These are phyloP conservation scores for Penicillium paradoxum DNA, from an alignment of 495 filamentous ascomycete genomes.

Conservation along the genomic window DNA sequence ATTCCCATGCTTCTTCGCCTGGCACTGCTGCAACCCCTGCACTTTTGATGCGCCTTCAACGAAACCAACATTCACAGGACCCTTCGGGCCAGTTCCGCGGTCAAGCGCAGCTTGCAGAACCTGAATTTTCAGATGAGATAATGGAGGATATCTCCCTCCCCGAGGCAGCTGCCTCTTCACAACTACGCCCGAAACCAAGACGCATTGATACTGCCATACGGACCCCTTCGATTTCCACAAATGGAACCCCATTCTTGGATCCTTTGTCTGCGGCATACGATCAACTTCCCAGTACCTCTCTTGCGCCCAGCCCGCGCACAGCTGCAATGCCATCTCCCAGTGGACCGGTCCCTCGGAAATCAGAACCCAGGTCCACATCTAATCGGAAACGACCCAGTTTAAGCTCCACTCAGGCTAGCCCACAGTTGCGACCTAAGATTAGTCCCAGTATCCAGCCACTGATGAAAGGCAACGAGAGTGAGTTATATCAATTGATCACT, in stretches of 20 bases:
- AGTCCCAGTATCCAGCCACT: conserved; percentile 92
- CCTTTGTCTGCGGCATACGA: conserved; percentile 25
- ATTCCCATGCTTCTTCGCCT: conserved; percentile 21
- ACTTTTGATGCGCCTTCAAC: conserved; percentile 71
- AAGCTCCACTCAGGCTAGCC: conserved; percentile 71
- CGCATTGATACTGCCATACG: conserved; percentile 41
- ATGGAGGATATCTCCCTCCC: conserved; percentile 66
- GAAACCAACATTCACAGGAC: conserved; percentile 30
- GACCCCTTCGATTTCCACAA: conserved; percentile 28
- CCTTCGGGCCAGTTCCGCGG: conserved; percentile 24
- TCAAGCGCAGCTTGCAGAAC: conserved; percentile 21
- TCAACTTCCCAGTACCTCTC: conserved; percentile 18
- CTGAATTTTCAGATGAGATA: conserved; percentile 47
- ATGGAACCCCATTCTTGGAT: conserved; percentile 28
- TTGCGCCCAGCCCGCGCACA: conserved; percentile 36
- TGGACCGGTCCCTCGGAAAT: conserved; percentile 37
- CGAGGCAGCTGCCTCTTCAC: conserved; percentile 48
- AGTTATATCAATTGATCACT: conserved; percentile 20
- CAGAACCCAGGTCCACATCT: conserved; percentile 32
- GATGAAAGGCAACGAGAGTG: conserved; percentile 70
- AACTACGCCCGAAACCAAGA: conserved; percentile 33
- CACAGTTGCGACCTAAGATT: conserved; percentile 85
- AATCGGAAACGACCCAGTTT: conserved; percentile 66
- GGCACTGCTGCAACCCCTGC: conserved; percentile 68
- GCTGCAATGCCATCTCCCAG: conserved; percentile 42